Evolutionary conservation across 2,329 filamentous ascomycete genomes (phyloP), one percentile per base, ranked within the genome.

Genomic region (Aquanectria penicillioides): DNA sequence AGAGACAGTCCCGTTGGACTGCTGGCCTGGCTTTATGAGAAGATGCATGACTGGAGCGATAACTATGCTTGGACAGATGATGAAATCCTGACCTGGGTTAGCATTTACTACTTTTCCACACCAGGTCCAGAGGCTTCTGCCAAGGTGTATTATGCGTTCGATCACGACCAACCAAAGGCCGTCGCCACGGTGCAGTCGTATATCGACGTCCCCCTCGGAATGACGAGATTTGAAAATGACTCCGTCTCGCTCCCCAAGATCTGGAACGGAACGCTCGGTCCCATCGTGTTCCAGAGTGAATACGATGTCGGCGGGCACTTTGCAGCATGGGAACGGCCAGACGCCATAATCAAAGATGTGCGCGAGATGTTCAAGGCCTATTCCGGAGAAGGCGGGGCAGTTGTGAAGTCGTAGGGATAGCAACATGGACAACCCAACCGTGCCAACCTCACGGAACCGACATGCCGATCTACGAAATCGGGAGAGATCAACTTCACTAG

Each of bases 21-120:
- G 6, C 79, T 94, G 2, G 86, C 89, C 0, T 94, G 91, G 91
- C 87, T 94, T 29, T 90, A 90, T 65, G 92, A 94, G 74, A 94
- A 94, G 73, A 76, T 94, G 49, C 85, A 89, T 64, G 88, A 90
- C 65, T 94, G 90, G 91, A 88, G 87, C 0, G 90, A 93, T 68
- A 68, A 67, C 1, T 92, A 93, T 69, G 78, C 84, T 0, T 93
- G 90, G 90, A 89, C 86, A 0, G 87, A 91, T 61, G 89, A 93
- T 47, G 90, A 93, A 75, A 82, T 93, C 12, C 76, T 91, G 26
- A 91, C 87, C 0, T 94, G 90, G 91, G 76, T 93, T 0, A 85
- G 81, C 53, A 84, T 93, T 38, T 93, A 93, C 72, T 86, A 83
- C 71, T 93, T 92, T 50, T n/a, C n/a, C n/a, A n/a, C n/a, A n/a